phyloP scores from a whole-genome alignment of 192 early-diverging fungal species.

The Coemansia javaensis region DNA sequence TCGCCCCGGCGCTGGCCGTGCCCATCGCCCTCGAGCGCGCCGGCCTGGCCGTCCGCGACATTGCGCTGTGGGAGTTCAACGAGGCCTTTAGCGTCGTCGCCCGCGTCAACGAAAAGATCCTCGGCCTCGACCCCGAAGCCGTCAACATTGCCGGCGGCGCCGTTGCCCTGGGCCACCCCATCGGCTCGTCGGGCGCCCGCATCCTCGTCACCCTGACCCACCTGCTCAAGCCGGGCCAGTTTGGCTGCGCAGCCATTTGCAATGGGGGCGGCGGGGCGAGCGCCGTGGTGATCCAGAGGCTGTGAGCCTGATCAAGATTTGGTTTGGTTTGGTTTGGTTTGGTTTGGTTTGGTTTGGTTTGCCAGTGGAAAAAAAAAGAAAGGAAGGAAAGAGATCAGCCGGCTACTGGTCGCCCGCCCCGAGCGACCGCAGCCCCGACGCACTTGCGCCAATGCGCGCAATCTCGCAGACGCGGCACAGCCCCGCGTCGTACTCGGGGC shows the following conservation, averaged over 20 bases:
- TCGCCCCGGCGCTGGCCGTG: slow-evolving; percentile 88
- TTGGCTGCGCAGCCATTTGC: slow-evolving; percentile 75
- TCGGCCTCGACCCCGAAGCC: slow-evolving; percentile 61
- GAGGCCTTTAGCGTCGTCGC: slow-evolving; percentile 96
- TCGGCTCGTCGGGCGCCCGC: slow-evolving; percentile 77
- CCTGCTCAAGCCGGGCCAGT: slow-evolving; percentile 74
- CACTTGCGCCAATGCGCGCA: slow-evolving; percentile 72
- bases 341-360: neutral
- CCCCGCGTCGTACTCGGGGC: slow-evolving; percentile 72
- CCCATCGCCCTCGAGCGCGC: slow-evolving; percentile 90
- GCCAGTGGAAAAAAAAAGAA: neutral
- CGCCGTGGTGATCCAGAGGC: slow-evolving; percentile 62
- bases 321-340: slow-evolving; percentile 19
- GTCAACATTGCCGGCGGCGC: slow-evolving; percentile 81
- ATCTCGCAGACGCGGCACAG: slow-evolving; percentile 88
- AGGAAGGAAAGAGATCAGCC: neutral
- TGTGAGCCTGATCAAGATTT: slow-evolving; percentile 25
- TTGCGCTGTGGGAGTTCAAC: slow-evolving; percentile 93
- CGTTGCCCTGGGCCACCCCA: slow-evolving; percentile 75
- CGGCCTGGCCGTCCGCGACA: slow-evolving; percentile 75
- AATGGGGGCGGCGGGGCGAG: slow-evolving; percentile 77
- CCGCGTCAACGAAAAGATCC: slow-evolving; percentile 82
- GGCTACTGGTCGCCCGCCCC: slow-evolving; percentile 9
- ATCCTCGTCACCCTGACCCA: slow-evolving; percentile 79
- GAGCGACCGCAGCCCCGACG: slow-evolving; percentile 61